These are phyloP conservation scores for Leptodermis oblonga DNA, from an alignment of 257 asterid species.

Conservation along the genomic window DNA sequence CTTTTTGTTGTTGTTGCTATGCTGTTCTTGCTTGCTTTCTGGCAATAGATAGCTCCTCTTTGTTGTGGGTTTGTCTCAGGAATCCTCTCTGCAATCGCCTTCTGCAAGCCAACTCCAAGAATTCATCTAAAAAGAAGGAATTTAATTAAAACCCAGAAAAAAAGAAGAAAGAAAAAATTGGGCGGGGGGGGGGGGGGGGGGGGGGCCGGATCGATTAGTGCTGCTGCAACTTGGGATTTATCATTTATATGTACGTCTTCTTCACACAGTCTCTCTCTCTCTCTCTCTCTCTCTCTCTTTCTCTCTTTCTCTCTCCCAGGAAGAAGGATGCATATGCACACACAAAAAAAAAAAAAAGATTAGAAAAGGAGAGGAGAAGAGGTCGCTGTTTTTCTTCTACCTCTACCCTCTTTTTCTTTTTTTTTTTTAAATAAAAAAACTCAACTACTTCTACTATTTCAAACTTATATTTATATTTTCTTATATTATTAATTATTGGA, in stretches of 20 bases:
- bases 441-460: constrained; percentile 22
- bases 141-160: background rate
- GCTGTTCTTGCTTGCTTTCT: constrained; percentile 11
- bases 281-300: constrained; percentile 11
- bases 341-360: constrained; percentile 16
- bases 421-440: constrained; percentile 7
- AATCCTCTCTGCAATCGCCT: constrained; percentile 71
- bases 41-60: constrained; percentile 23
- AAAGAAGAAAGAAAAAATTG: background rate
- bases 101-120: constrained; percentile 47
- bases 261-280: constrained; percentile 22
- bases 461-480: background rate
- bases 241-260: constrained; percentile 25
- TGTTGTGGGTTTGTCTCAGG: constrained; percentile 14
- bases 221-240: constrained; percentile 11
- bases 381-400: constrained; percentile 48
- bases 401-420: constrained; percentile 31
- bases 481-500: background rate
- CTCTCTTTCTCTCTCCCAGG: constrained; percentile 13
- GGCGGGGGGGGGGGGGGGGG: too few relatives aligned
- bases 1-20: constrained; percentile 20
- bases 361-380: constrained; percentile 37
- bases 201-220: constrained; percentile 19
- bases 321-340: constrained; percentile 19
- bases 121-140: constrained; percentile 13